Conservation (phyloP, 2,329 filamentous ascomycete species). For the Zasmidium cellare region DNA sequence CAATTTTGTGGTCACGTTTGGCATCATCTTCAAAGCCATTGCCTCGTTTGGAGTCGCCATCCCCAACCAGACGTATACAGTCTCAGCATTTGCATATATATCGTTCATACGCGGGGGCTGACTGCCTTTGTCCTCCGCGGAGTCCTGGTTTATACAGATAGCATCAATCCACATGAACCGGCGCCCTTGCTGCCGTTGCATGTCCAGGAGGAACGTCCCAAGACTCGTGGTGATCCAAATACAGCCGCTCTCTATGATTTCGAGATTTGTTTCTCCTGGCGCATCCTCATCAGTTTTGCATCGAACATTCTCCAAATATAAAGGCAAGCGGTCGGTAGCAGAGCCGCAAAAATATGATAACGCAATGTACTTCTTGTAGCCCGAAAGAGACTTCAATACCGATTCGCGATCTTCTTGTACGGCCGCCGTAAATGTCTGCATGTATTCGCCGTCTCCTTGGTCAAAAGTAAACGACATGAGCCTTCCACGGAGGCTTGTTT, state of each 20-base stretch:
- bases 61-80: background rate
- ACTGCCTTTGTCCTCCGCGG: background rate
- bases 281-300: background rate
- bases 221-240: background rate
- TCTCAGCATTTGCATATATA: background rate
- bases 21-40: background rate
- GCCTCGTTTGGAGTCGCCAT: background rate
- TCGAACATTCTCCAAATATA: background rate
- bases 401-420: background rate
- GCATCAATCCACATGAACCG: slow-evolving; percentile 8
- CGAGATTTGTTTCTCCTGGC: background rate
- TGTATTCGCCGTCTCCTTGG: background rate
- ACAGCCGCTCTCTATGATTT: background rate
- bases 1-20: slow-evolving; percentile 2
- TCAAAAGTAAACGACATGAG: background rate
- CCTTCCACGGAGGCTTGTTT: background rate
- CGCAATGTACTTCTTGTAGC: background rate
- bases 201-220: background rate
- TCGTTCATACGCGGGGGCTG: slow-evolving; percentile 1
- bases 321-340: background rate
- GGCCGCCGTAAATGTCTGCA: background rate
- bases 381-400: background rate
- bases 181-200: background rate
- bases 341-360: background rate
- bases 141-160: slow-evolving; percentile 2